Evolutionary conservation across 352 stramenopile genomes (phyloP).

Genomic region (Phytophthora constricta): DNA sequence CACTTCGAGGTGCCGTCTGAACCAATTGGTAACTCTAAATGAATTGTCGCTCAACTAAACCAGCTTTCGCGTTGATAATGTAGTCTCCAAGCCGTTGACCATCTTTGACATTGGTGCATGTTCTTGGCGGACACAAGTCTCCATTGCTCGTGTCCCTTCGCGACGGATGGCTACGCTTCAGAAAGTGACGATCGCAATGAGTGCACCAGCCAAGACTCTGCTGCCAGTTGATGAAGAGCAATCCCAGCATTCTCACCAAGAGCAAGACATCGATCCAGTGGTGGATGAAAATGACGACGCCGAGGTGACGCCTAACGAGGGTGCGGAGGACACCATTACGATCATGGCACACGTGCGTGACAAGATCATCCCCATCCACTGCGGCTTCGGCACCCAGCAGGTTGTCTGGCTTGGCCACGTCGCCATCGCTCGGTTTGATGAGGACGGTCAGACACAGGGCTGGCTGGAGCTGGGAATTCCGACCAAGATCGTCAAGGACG

Average conservation of each 20-base stretch:
- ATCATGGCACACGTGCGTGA: slow-evolving; percentile 70
- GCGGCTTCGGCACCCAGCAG: slow-evolving; percentile 76
- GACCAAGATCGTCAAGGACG: slow-evolving; percentile 48
- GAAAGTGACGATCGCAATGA: no score
- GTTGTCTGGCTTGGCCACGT: slow-evolving; percentile 77
- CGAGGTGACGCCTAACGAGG: slow-evolving; percentile 49
- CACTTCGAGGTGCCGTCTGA: no score
- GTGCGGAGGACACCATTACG: slow-evolving; percentile 59
- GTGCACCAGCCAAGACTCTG: no score
- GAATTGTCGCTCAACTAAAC: no score
- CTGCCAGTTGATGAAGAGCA: not conserved
- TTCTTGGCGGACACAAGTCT: no score
- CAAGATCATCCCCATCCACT: slow-evolving; percentile 76
- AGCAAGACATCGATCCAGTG: slow-evolving; percentile 1
- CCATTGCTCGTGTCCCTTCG: no score
- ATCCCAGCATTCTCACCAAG: not conserved
- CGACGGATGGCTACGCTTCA: no score
- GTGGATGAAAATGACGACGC: slow-evolving; percentile 14
- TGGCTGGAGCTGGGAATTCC: slow-evolving; percentile 63
- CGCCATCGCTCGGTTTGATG: slow-evolving; percentile 72
- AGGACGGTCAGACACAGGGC: slow-evolving; percentile 45
- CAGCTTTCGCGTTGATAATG: no score
- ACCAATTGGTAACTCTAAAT: no score
- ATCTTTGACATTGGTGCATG: no score
- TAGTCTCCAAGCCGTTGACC: no score